A percentile compares a stretch with the other conserved stretches of the same genome.
Evolutionary conservation across 2,329 filamentous ascomycete genomes (phyloP).

Genomic region (Apiospora phragmitis): DNA sequence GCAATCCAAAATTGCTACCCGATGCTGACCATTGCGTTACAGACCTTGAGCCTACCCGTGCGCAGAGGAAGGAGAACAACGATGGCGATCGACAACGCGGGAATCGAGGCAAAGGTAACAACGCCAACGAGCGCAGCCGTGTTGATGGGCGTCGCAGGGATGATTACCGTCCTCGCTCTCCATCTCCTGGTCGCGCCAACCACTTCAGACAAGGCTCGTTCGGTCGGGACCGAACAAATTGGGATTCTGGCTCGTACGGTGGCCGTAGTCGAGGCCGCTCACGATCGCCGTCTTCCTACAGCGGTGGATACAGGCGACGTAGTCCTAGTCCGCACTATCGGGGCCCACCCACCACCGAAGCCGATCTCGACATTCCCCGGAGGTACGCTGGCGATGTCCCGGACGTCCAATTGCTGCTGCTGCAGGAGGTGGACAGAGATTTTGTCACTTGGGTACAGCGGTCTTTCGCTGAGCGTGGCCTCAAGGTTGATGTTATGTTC

Average conservation of each 20-base stretch:
- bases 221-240: conserved; percentile 39
- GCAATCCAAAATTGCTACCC: conserved; percentile 25
- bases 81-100: conserved; percentile 65
- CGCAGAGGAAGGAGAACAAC: conserved; percentile 75
- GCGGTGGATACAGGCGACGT: conserved; percentile 61
- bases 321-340: conserved; percentile 66
- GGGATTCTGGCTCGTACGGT: conserved; percentile 19
- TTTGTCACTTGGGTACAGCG: conserved; percentile 83
- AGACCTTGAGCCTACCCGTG: conserved; percentile 90
- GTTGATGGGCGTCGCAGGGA: conserved; percentile 25
- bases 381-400: conserved; percentile 76
- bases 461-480: conserved; percentile 68
- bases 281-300: conserved; percentile 60
- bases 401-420: conserved; percentile 83
- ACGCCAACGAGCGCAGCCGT: conserved; percentile 49
- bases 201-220: conserved; percentile 37
- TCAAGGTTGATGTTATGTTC: conserved; percentile 78
- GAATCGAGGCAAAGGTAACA: conserved; percentile 33
- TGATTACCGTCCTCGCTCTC: conserved; percentile 26
- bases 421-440: conserved; percentile 74
- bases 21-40: neutral
- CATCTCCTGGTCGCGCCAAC: conserved; percentile 28
- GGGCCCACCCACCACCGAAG: conserved; percentile 42
- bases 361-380: conserved; percentile 70
- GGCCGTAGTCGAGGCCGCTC: conserved; percentile 59